Base-by-base conservation (phyloP, 352 stramenopile species). In the Pythium dissimile region DNA sequence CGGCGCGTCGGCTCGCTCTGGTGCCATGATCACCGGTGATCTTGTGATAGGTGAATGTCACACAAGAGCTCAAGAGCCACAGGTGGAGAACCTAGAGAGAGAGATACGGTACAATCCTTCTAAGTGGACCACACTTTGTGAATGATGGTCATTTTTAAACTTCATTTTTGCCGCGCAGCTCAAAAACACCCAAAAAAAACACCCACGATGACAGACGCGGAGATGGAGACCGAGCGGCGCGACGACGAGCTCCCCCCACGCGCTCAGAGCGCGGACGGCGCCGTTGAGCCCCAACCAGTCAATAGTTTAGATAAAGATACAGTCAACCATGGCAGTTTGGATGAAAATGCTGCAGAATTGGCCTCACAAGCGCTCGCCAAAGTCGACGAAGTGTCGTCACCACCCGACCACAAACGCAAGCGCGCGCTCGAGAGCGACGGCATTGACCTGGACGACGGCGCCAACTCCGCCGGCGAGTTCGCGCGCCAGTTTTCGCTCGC, bases 401-500 rank as follows among this genome's bases (percentile, higher is more conserved):
- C 23, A 32, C 9, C 24, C 28, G 37, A 52, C 27, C 28, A 28
- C 47, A 64, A 64, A 48, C 56, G 56, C 31, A 58, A 57, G 39
- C 56, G 48, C 1, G 21, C 52, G 12, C 1, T 18, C n/a, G 50
- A 58, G 18, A 35, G 23, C 23, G 43, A 50, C 15, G 6, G 15
- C 5, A 45, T 43, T 24, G 41, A 43, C 5, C 8, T 28, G 16
- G 15, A 42, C n/a, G 15, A 54, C 27, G 37, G 3, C 10, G 23
- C 54, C 13, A 27, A 54, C 20, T n/a, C n/a, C n/a, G 38, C 27
- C 10, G 51, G 67, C 21, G 64, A 76, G 23, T 73, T 71, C 53
- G 42, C 21, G 11, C 41, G 54, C 34, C 43, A 53, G 13, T 82
- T 82, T 44, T 87, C 79, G 7, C 49, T 43, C 20, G 75, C 69